Percentiles rank a stretch among this genome's conserved stretches.
Conservation (phyloP, 2,329 filamentous ascomycete species). For the Cercospora berteroae region DNA sequence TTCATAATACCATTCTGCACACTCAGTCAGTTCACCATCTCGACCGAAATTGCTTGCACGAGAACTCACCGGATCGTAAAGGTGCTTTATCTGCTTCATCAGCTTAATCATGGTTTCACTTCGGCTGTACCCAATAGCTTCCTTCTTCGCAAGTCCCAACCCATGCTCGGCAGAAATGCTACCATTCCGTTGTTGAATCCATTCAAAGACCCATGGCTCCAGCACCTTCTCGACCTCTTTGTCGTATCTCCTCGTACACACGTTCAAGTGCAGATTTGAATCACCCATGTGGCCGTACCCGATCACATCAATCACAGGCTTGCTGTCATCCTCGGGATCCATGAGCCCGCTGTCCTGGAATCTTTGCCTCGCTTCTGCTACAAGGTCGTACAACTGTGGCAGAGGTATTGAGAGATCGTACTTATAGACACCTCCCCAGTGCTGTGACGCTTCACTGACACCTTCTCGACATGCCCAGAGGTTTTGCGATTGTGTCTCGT, state of each 20-base stretch:
- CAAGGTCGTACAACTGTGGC: slow-evolving; percentile 78
- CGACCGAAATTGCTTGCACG: slow-evolving; percentile 15
- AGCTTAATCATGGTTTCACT: slow-evolving; percentile 80
- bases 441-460: slow-evolving; percentile 82
- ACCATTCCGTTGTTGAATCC: slow-evolving; percentile 82
- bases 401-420: slow-evolving; percentile 96
- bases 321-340: slow-evolving; percentile 65
- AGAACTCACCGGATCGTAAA: slow-evolving; percentile 84
- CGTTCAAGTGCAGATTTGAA: slow-evolving; percentile 89
- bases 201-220: slow-evolving; percentile 96
- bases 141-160: slow-evolving; percentile 90
- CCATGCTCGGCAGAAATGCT: slow-evolving; percentile 98
- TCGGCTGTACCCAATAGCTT: slow-evolving; percentile 89
- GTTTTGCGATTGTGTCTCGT: slow-evolving; percentile 81
- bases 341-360: slow-evolving; percentile 73
- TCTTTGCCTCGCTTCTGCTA: slow-evolving; percentile 76
- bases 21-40: slow-evolving; percentile 15
- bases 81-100: slow-evolving; percentile 92
- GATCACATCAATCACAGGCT: slow-evolving; percentile 83
- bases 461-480: slow-evolving; percentile 94
- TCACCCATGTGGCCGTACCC: slow-evolving; percentile 99
- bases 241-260: slow-evolving; percentile 78
- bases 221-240: slow-evolving; percentile 81
- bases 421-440: slow-evolving; percentile 96
- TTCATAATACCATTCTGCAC: slow-evolving; percentile 94